phyloP scores from a whole-genome alignment of 352 stramenopile species.

The Globisporangium spiculum region DNA sequence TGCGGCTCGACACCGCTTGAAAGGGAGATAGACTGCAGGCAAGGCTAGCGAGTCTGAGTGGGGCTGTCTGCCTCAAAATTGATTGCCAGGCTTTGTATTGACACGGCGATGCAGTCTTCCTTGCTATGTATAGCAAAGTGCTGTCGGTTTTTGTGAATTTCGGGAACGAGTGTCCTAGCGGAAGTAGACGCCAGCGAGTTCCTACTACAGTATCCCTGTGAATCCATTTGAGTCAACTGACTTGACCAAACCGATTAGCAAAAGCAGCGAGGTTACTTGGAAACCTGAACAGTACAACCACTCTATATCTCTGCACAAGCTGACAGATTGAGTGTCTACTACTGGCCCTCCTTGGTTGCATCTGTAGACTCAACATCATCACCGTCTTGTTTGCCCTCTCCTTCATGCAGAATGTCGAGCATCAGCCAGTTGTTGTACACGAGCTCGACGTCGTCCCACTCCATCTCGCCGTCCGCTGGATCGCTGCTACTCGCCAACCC shows the following conservation, averaged over 20 bases:
- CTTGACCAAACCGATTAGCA: neutral
- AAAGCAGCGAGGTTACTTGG: neutral
- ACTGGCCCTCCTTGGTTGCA: neutral
- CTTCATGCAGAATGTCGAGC: constrained; percentile 35
- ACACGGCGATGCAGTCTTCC: neutral
- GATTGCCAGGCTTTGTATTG: neutral
- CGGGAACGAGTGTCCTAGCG: neutral
- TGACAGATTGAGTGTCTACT: neutral
- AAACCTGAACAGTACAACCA: neutral
- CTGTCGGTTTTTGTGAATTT: neutral
- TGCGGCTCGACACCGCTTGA: neutral
- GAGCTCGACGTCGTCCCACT: constrained; percentile 34
- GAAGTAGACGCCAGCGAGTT: neutral
- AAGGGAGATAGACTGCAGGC: neutral
- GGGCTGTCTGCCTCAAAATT: neutral
- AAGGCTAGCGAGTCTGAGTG: neutral
- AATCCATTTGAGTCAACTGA: neutral
- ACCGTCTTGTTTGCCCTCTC: neutral
- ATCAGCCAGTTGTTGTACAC: constrained; percentile 47
- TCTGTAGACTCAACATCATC: neutral
- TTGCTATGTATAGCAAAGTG: neutral
- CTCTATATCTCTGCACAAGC: neutral
- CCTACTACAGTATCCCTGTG: neutral
- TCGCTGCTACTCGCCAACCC: constrained; percentile 1
- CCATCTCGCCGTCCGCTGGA: constrained; percentile 1